A percentile compares a stretch with the other conserved stretches of the same genome.
These are phyloP conservation scores for Filobasidium floriforme DNA, from an alignment of 768 basidiomycete species.

Conservation along the genomic window DNA sequence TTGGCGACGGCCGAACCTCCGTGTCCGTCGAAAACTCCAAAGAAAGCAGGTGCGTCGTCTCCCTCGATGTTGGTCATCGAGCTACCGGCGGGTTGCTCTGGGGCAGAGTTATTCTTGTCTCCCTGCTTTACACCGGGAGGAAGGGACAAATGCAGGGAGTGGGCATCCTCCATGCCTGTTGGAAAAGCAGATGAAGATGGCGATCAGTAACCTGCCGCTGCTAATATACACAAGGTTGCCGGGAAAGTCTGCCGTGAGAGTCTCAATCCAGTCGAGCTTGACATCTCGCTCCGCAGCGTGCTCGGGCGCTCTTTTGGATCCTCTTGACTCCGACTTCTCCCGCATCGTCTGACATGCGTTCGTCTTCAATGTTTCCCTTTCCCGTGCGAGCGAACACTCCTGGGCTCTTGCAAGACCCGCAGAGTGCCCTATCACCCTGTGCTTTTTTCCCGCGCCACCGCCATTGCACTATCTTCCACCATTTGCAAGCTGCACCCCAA, in stretches of 20 bases:
- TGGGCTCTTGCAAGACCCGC: too few species aligned
- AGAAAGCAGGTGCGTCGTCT: slow-evolving; percentile 56
- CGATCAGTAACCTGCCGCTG: not conserved
- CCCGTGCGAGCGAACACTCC: too few species aligned
- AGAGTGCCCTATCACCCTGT: too few species aligned
- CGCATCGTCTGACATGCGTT: too few species aligned
- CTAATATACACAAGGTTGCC: not conserved
- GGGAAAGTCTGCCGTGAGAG: not conserved
- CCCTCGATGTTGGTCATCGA: slow-evolving; percentile 50
- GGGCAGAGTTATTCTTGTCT: slow-evolving; percentile 28
- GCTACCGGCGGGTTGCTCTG: slow-evolving; percentile 38
- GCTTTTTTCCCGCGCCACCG: too few species aligned
- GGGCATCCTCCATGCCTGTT: slow-evolving; percentile 95
- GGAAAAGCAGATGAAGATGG: slow-evolving; percentile 14
- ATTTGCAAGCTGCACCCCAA: too few species aligned
- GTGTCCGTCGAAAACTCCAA: slow-evolving; percentile 97
- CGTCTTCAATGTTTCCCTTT: too few species aligned
- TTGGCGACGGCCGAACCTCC: slow-evolving; percentile 54
- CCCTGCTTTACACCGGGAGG: slow-evolving; percentile 29
- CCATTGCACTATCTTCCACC: too few species aligned
- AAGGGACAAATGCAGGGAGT: slow-evolving; percentile 65
- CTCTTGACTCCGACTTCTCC: too few species aligned
- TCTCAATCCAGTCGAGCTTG: not conserved
- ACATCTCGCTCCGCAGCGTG: not conserved
- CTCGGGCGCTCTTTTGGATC: too few species aligned